Conservation (phyloP, 1,284 basidiomycete genomes). For the Fomitopsis pinicola region DNA sequence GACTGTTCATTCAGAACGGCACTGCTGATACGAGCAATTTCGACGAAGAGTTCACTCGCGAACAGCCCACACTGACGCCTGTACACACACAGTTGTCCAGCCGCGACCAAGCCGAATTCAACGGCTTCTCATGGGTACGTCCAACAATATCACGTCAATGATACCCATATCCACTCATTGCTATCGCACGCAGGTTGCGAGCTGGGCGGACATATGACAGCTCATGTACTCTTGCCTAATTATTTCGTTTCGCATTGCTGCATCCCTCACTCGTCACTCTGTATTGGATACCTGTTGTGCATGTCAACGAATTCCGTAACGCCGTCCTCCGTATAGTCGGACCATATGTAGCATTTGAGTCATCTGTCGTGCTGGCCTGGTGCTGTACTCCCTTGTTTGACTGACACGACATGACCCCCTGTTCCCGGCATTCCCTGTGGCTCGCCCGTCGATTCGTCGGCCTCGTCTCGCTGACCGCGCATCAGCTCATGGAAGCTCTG, state of each 20-base stretch:
- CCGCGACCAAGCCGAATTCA: conserved; percentile 93
- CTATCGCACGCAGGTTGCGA: conserved; percentile 46
- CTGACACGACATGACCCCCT: conserved; percentile 58
- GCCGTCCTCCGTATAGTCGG: conserved; percentile 14
- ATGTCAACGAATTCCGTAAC: conserved; percentile 14
- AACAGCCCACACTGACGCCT: conserved; percentile 96
- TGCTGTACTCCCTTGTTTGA: conserved; percentile 22
- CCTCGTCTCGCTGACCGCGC: conserved; percentile 43
- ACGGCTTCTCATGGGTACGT: conserved; percentile 88
- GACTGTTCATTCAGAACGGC: conserved; percentile 50
- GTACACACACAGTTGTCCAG: conserved; percentile 94
- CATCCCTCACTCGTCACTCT: conserved; percentile 26
- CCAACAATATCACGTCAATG: background rate
- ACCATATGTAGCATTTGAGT: conserved; percentile 14
- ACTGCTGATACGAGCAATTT: conserved; percentile 86
- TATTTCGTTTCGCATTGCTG: conserved; percentile 25
- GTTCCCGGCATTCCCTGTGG: conserved; percentile 56
- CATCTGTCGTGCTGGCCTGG: conserved; percentile 14
- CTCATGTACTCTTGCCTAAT: conserved; percentile 19
- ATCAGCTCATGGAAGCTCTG: conserved; percentile 78
- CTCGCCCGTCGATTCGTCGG: conserved; percentile 26
- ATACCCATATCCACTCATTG: background rate
- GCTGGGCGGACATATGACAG: conserved; percentile 65
- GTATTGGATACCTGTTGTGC: conserved; percentile 49
- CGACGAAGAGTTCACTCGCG: conserved; percentile 95